Conservation (phyloP, 2,329 filamentous ascomycete species). For the Colletotrichum tofieldiae region DNA sequence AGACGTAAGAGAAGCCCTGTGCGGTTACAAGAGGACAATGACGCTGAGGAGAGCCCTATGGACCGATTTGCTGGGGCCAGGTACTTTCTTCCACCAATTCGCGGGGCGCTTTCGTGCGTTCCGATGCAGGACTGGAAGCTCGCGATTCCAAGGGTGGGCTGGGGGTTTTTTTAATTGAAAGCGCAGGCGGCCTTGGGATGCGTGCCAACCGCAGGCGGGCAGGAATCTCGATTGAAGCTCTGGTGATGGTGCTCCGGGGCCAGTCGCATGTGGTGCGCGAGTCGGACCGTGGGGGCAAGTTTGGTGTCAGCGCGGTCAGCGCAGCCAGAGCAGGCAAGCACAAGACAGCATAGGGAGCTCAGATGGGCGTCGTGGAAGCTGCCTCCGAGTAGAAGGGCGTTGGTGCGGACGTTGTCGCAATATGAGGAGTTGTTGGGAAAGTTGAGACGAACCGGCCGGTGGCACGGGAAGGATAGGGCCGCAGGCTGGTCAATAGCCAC, state of each 20-base stretch:
- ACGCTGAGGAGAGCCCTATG: slow-evolving; percentile 25
- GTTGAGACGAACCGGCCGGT: slow-evolving; percentile 42
- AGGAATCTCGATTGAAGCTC: slow-evolving; percentile 41
- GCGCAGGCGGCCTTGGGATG: slow-evolving; percentile 19
- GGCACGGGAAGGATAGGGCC: slow-evolving; percentile 39
- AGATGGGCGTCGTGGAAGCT: slow-evolving; percentile 7
- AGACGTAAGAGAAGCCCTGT: slow-evolving; percentile 24
- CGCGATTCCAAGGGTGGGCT: slow-evolving; percentile 28
- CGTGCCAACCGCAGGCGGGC: background rate
- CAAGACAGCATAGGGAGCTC: background rate
- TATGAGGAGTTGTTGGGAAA: slow-evolving; percentile 26
- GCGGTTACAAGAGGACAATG: slow-evolving; percentile 13
- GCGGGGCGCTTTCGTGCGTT: slow-evolving; percentile 14
- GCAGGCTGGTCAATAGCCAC: slow-evolving; percentile 18
- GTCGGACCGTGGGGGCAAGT: slow-evolving; percentile 26
- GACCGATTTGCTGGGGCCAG: slow-evolving; percentile 20
- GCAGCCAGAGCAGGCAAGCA: background rate
- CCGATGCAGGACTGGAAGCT: slow-evolving; percentile 27
- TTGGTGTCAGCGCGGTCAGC: background rate
- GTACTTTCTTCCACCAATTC: slow-evolving; percentile 43
- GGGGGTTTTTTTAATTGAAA: slow-evolving; percentile 30
- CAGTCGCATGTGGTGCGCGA: slow-evolving; percentile 24
- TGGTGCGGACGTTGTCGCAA: slow-evolving; percentile 38
- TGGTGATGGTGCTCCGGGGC: slow-evolving; percentile 27
- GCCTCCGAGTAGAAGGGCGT: slow-evolving; percentile 9